A percentile compares a stretch with the other conserved stretches of the same genome.
phyloP scores from a whole-genome alignment of 2,329 filamentous ascomycete species.

The Emmonsiellopsis sp. region DNA sequence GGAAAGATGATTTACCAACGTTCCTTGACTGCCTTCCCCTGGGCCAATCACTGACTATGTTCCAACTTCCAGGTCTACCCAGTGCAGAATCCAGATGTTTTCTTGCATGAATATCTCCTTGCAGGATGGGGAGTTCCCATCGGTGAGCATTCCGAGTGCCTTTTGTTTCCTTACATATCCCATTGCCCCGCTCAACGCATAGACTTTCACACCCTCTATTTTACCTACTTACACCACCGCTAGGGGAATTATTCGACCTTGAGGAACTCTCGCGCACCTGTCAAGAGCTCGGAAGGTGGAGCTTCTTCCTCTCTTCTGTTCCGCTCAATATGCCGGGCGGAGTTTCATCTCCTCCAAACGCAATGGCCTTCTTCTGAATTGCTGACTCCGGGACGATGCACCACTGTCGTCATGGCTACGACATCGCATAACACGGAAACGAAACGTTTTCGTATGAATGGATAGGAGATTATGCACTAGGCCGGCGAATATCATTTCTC shows the following conservation, averaged over 20 bases:
- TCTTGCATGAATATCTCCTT: conserved; percentile 40
- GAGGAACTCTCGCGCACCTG: conserved; percentile 32
- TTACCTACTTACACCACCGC: conserved; percentile 6
- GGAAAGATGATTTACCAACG: conserved; percentile 4
- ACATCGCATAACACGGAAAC: not conserved
- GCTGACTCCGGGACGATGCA: not conserved
- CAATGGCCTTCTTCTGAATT: conserved; percentile 34
- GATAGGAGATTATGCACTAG: too few species aligned
- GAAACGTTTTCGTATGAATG: too few species aligned
- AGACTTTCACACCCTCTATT: not conserved
- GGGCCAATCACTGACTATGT: too few species aligned
- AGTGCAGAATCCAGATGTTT: conserved; percentile 27
- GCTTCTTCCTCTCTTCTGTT: conserved; percentile 42
- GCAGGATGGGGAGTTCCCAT: conserved; percentile 44
- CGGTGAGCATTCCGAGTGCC: conserved; percentile 21
- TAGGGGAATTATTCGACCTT: conserved; percentile 38
- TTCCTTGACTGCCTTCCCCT: not conserved
- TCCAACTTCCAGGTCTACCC: conserved; percentile 28
- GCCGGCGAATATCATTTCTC: too few species aligned
- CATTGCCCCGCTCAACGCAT: not conserved
- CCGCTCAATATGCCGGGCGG: conserved; percentile 42
- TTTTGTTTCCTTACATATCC: conserved; percentile 19
- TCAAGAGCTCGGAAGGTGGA: conserved; percentile 32
- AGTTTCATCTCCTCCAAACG: conserved; percentile 37
- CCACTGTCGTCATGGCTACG: not conserved